Conservation (phyloP, 768 basidiomycete genomes). For the Leccinellum rugosiceps region DNA sequence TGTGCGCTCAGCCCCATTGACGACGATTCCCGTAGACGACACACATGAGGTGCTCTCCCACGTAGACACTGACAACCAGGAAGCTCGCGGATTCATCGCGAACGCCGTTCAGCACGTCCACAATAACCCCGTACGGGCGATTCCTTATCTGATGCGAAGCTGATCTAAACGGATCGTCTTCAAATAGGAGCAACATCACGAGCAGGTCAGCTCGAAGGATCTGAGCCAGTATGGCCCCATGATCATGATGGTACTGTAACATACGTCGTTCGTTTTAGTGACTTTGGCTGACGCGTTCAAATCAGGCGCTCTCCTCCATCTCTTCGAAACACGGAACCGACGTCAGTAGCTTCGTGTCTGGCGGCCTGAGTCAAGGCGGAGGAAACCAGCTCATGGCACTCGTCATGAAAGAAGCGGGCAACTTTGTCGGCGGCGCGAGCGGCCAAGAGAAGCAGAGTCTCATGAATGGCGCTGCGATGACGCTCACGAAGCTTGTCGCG, state of each 20-base stretch:
- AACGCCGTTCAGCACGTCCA: slow-evolving; percentile 24
- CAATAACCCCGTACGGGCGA: slow-evolving; percentile 14
- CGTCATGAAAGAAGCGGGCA: slow-evolving; percentile 80
- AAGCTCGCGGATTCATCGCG: slow-evolving; percentile 5
- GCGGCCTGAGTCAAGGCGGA: slow-evolving; percentile 43
- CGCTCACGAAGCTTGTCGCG: slow-evolving; percentile 78
- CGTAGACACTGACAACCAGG: slow-evolving; percentile 33
- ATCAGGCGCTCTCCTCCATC: slow-evolving; percentile 19
- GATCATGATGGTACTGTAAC: slow-evolving; percentile 4
- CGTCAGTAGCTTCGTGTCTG: slow-evolving; percentile 23
- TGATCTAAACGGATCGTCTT: background rate
- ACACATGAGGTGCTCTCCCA: slow-evolving; percentile 56
- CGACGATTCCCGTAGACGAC: slow-evolving; percentile 45
- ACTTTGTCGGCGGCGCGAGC: slow-evolving; percentile 64
- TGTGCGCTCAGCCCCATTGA: slow-evolving; percentile 4
- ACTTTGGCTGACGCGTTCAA: slow-evolving; percentile 2
- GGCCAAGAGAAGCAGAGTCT: slow-evolving; percentile 75
- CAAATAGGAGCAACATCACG: slow-evolving; percentile 13
- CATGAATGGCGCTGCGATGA: slow-evolving; percentile 82
- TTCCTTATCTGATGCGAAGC: background rate
- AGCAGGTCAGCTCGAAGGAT: slow-evolving; percentile 10
- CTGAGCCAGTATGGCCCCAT: slow-evolving; percentile 18
- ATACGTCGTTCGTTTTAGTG: background rate
- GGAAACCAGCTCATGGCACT: slow-evolving; percentile 70
- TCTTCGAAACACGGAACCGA: slow-evolving; percentile 32